Percentiles rank a stretch among this genome's conserved stretches.
Evolutionary conservation across 495 filamentous ascomycete species (phyloP).

Genomic region (Xylaria bambusicola): DNA sequence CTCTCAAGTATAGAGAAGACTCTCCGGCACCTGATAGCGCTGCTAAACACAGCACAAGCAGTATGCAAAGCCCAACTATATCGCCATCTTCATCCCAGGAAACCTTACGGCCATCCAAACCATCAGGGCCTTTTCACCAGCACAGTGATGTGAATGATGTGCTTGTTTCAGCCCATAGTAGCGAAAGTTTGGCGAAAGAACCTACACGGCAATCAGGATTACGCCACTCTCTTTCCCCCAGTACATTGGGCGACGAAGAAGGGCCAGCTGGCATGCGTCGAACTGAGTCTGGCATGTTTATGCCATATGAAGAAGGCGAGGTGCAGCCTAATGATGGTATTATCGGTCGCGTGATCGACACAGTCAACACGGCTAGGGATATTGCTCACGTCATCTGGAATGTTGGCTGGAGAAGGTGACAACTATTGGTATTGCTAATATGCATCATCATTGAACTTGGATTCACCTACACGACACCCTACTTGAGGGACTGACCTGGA

Average conservation of each 20-base stretch:
- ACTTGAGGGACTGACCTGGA: too few relatives aligned
- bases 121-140: conserved; percentile 66
- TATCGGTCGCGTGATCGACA: conserved; percentile 83
- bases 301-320: conserved; percentile 77
- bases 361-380: conserved; percentile 93
- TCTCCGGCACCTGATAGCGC: conserved; percentile 68
- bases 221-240: conserved; percentile 38
- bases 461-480: too few relatives aligned
- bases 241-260: conserved; percentile 34
- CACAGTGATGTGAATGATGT: conserved; percentile 58
- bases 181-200: conserved; percentile 19
- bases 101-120: conserved; percentile 69
- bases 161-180: conserved; percentile 45
- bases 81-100: conserved; percentile 74
- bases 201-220: conserved; percentile 26
- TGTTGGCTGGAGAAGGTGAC: conserved; percentile 85
- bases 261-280: conserved; percentile 62
- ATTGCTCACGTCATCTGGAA: conserved; percentile 98
- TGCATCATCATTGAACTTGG: too few relatives aligned
- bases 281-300: conserved; percentile 81
- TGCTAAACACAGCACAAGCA: conserved; percentile 53
- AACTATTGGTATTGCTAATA: not conserved
- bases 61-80: conserved; percentile 51
- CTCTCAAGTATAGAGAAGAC: conserved; percentile 83
- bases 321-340: conserved; percentile 57